Base-by-base conservation (phyloP, 176 grass and related monocot species). In the Phyllostachys edulis region DNA sequence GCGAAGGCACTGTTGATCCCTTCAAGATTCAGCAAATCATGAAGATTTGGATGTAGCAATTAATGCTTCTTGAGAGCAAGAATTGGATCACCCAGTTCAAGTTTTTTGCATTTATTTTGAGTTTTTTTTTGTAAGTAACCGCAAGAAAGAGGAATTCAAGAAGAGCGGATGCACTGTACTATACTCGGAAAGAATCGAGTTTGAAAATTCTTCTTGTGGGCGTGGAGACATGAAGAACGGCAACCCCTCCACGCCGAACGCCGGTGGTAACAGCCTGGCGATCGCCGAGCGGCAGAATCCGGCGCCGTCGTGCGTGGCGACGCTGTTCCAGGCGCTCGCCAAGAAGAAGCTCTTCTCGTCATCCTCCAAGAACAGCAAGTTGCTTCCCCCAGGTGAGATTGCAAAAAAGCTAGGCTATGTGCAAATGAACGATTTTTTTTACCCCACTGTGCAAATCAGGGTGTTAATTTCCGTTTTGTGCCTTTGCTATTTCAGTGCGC, bases 301-400 rank as follows among this genome's bases (percentile, higher is more conserved):
- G 45, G 78, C 88, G 71, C 78, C 89, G 85, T 90, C 89, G 75
- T 84, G 89, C 69, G 85, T 90, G 62, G 84, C 85, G 75, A 61
- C 80, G 68, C 85, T 90, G 34, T 90, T 90, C 80, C 89, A 90
- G 85, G 75, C 84, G 85, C 55, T 90, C 62, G 89, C 89, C 85
- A 90, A 79, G 75, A 46, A 37, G 80, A 90, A 84, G 62, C 89
- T 90, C 75, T 87, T 87, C 89, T 79, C 89, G 39, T 90, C 84
- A 9, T 83, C 89, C 42, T 84, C 89, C 68, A 90, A 63, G 68
- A 90, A 90, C 62, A 84, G 9, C 89, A 90, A 87, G 51, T 75
- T 90, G 74, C 89, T 90, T 3, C 68, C 84, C 32, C 80, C 84
- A 87, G 89, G 89, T 90, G 75, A 87, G 80, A 36, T 65, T 69